Percentiles rank a stretch among this genome's conserved stretches.
These are phyloP conservation scores for Colletotrichum liriopes DNA, from an alignment of 2,329 filamentous ascomycete genomes.

Conservation along the genomic window DNA sequence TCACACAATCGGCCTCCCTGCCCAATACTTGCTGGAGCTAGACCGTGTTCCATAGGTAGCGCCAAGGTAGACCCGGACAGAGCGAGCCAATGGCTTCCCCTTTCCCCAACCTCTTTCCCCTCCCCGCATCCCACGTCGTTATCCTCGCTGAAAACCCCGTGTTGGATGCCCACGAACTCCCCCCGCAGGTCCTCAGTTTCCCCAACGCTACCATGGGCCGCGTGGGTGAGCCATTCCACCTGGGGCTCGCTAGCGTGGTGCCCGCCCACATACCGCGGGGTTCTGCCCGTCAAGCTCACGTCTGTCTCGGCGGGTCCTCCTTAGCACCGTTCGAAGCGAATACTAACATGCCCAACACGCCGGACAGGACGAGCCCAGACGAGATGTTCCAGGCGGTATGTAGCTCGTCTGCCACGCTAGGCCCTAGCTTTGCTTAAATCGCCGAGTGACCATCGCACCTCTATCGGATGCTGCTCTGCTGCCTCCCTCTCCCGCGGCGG, in stretches of 20 bases:
- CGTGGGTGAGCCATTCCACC: background rate
- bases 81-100: slow-evolving; percentile 23
- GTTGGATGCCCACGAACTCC: background rate
- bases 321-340: background rate
- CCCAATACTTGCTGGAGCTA: background rate
- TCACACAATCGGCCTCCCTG: background rate
- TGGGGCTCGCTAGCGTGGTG: background rate
- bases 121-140: slow-evolving; percentile 24
- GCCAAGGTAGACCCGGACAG: slow-evolving; percentile 23
- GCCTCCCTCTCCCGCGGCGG: background rate
- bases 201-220: background rate
- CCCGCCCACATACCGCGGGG: background rate
- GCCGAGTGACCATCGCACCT: background rate
- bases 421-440: background rate
- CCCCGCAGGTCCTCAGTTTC: background rate
- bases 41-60: background rate
- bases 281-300: background rate
- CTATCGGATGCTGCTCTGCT: background rate
- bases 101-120: background rate
- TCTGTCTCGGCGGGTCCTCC: background rate
- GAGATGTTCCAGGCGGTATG: background rate
- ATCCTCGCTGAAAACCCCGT: slow-evolving; percentile 39
- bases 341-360: background rate
- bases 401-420: slow-evolving; percentile 4
- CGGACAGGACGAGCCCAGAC: background rate